Evolutionary conservation across 2,329 filamentous ascomycete genomes (phyloP), one percentile per base, ranked within the genome.

Genomic region (Curvularia sp.): DNA sequence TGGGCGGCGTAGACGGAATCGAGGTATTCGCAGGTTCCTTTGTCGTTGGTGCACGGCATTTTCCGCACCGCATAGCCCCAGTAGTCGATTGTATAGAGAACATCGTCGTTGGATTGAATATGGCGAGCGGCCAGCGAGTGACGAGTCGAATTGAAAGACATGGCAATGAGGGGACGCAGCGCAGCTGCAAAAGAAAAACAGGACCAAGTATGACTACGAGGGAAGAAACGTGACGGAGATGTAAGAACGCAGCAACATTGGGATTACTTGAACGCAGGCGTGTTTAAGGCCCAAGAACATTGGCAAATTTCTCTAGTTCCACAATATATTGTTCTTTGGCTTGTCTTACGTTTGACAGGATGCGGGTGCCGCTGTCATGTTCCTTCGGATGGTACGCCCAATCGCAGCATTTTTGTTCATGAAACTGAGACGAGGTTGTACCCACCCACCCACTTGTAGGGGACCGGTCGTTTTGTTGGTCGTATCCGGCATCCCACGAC

Each of bases 21-120:
- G 35, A 53, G 55, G 24, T 57, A 53, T 35, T 57, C 55, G 38
- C 55, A 57, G 8, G 49, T 46, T 18, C 49, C 55, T 20, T 44
- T 35, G 18, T 53, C 49, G 31, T 48, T 57, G 20, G 55, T 57
- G 22, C 55, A 57, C 28, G 55, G 55, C 28, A 57, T 53, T 28
- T 57, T 48, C 13, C 55, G 55, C 3, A 53, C 43, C 35, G 49
- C 55, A 18, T 53, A 57, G 43, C 55, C 55, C 55, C 55, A 57
- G 28, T 57, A 57, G 43, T 57, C 42, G 28, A 53, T 53, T 28
- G 49, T 57, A 8, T 57, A 57, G 31, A 48, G 49, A 22, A 57
- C 55, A 57, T 57, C 3, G 28, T 38, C 35, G 9, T 48, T 35
- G 15, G 43, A 48, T 31, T 57, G 55, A 20, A 57, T 57, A 28